Percentiles rank a stretch among this genome's conserved stretches.
Conservation (phyloP, 164 flowering plant species). For the Aristolochia californica region DNA sequence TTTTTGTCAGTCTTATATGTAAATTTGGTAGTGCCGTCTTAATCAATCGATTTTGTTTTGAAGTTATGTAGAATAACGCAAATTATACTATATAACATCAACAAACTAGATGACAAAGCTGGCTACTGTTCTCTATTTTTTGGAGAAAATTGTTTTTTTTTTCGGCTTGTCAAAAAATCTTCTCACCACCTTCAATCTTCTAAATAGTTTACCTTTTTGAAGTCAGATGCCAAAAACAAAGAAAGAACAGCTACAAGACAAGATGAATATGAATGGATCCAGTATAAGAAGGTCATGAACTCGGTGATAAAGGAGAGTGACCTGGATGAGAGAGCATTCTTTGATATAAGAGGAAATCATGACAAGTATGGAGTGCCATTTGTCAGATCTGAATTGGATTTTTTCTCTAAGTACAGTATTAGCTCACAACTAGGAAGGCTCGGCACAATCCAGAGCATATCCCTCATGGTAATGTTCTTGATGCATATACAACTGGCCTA, state of each 20-base stretch:
- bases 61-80: background rate
- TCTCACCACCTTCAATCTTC: background rate
- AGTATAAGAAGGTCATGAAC: conserved; percentile 13
- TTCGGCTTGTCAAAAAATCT: background rate
- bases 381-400: conserved; percentile 13
- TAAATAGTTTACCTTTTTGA: background rate
- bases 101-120: background rate
- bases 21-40: too few relatives aligned
- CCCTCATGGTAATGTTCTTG: conserved; percentile 10
- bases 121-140: background rate
- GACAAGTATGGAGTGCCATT: conserved; percentile 17
- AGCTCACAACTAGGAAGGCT: conserved; percentile 14
- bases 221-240: conserved; percentile 15
- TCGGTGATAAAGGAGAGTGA: conserved; percentile 10
- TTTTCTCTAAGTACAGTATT: conserved; percentile 16
- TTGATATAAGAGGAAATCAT: conserved; percentile 17
- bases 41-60: background rate
- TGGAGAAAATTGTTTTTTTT: background rate
- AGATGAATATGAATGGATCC: conserved; percentile 13
- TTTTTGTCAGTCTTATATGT: too few relatives aligned
- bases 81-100: background rate
- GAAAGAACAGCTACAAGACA: conserved; percentile 14
- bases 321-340: conserved; percentile 9
- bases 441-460: conserved; percentile 11
- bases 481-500: background rate